Evolutionary conservation across 2,329 filamentous ascomycete genomes (phyloP).

Genomic region (Lizonia empirigonia): DNA sequence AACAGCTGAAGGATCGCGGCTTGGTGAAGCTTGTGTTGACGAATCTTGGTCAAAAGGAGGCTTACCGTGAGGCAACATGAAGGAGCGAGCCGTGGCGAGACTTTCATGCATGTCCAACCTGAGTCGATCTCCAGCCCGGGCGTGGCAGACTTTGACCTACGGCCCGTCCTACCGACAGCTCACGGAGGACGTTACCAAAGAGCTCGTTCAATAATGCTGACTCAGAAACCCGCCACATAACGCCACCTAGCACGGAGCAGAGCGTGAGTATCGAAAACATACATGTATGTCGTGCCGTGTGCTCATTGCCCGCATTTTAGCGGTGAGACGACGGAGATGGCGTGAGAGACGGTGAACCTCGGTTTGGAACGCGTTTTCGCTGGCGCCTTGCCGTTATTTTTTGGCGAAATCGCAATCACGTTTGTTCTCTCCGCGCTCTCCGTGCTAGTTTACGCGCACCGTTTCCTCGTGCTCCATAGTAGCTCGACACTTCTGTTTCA

Average conservation of each 20-base stretch:
- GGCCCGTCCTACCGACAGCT: conserved; percentile 2
- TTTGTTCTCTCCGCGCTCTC: neutral
- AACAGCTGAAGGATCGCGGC: neutral
- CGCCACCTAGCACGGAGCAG: neutral
- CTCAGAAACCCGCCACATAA: neutral
- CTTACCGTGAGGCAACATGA: neutral
- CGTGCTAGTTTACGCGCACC: neutral
- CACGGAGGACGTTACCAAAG: neutral
- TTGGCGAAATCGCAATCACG: neutral
- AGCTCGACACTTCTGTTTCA: neutral
- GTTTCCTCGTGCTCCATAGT: too few species aligned
- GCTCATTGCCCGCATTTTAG: neutral
- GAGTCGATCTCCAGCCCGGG: neutral
- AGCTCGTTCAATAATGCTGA: neutral
- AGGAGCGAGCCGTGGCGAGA: conserved; percentile 1
- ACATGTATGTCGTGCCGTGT: neutral
- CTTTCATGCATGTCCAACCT: neutral
- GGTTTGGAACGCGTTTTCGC: neutral
- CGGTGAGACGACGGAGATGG: neutral
- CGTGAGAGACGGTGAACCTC: neutral
- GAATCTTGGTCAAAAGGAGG: neutral
- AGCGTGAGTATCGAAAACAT: neutral
- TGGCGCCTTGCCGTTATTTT: neutral
- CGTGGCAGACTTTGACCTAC: neutral
- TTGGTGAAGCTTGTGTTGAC: conserved; percentile 4